A percentile compares a stretch with the other conserved stretches of the same genome.
Evolutionary conservation across 495 filamentous ascomycete species (phyloP).

Genomic region (Penicillium herquei): DNA sequence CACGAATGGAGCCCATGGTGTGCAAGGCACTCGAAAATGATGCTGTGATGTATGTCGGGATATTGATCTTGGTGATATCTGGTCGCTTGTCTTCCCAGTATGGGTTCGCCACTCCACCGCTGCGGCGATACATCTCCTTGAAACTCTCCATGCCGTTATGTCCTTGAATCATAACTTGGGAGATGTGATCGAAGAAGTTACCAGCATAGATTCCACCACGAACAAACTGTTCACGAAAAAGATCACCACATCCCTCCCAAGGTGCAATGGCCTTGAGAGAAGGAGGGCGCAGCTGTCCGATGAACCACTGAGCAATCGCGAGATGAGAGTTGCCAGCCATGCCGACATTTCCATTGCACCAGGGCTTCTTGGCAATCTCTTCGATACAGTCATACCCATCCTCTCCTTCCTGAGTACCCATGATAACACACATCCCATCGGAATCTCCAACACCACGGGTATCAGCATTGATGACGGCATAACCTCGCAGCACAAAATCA

Average conservation of each 20-base stretch:
- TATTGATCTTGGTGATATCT: constrained; percentile 12
- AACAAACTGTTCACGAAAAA: constrained; percentile 32
- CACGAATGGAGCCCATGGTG: constrained; percentile 37
- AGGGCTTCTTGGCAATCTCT: constrained; percentile 14
- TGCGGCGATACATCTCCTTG: constrained; percentile 14
- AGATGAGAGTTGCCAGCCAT: constrained; percentile 30
- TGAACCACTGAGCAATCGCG: constrained; percentile 38
- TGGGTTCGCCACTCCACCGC: constrained; percentile 11
- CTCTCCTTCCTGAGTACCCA: constrained; percentile 38
- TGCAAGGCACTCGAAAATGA: constrained; percentile 32
- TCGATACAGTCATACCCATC: constrained; percentile 24
- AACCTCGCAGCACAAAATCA: constrained; percentile 37
- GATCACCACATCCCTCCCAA: constrained; percentile 39
- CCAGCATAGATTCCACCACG: constrained; percentile 48
- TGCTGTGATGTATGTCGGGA: constrained; percentile 24
- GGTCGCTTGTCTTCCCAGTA: constrained; percentile 29
- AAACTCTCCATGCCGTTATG: constrained; percentile 29
- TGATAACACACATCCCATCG: constrained; percentile 32
- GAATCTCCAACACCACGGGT: constrained; percentile 33
- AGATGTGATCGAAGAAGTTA: constrained; percentile 11
- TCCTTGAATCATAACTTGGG: constrained; percentile 5
- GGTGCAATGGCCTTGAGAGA: constrained; percentile 40
- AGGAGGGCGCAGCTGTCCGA: constrained; percentile 35
- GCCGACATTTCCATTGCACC: constrained; percentile 24
- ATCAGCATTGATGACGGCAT: constrained; percentile 42